phyloP scores from a whole-genome alignment of 805 yeast species.

The Suhomyces faveliae region DNA sequence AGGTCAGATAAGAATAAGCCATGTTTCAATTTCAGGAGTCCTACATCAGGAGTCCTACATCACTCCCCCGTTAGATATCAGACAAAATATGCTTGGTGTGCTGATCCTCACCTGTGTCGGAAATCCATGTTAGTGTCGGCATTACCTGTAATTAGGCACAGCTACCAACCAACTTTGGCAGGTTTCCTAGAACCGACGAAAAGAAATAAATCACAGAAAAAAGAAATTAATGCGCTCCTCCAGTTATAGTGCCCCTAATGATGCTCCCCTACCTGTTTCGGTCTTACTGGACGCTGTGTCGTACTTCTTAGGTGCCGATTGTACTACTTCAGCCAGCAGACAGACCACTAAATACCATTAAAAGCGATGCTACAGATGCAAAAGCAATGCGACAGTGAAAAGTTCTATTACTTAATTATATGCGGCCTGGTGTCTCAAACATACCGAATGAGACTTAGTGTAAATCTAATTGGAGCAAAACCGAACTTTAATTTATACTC shows the following conservation, averaged over 20 bases:
- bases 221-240: background rate
- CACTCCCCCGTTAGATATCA: background rate
- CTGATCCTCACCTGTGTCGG: background rate
- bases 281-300: background rate
- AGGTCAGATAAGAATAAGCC: too few relatives aligned
- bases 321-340: too few relatives aligned
- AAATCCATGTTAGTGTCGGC: background rate
- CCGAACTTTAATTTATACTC: background rate
- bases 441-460: background rate
- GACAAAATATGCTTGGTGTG: background rate
- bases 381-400: too few relatives aligned
- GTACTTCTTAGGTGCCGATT: background rate
- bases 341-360: too few relatives aligned
- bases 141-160: background rate
- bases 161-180: background rate
- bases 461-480: background rate
- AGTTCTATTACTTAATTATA: background rate
- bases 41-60: background rate
- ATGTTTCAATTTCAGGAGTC: background rate
- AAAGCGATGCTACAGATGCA: too few relatives aligned
- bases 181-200: background rate
- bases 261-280: background rate
- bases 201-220: background rate
- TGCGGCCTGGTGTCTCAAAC: background rate
- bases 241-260: background rate